Evolutionary conservation across 1,284 basidiomycete genomes (phyloP), one percentile per base, ranked within the genome.

Genomic region (Pseudozyma sp.): DNA sequence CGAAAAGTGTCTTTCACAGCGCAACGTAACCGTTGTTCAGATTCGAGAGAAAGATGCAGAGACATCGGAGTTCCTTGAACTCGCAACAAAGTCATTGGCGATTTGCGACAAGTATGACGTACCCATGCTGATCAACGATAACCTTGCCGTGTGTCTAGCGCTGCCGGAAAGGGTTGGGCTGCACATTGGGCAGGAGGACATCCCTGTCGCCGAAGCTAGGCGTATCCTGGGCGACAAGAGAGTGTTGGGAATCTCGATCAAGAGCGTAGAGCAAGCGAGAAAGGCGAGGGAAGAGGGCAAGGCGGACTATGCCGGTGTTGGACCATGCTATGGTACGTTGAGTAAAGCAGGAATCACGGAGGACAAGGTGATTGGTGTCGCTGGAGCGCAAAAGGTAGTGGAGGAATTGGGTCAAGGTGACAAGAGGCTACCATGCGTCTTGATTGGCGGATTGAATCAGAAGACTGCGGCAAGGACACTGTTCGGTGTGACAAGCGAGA

Each of bases 121-220:
- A 19, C 94, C 93, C 0, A 87, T 98, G 34, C 87, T 98, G 65
- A 93, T 98, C 86, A 97, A 98, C 54, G 83, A 84, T 60, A 82
- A 79, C 31, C 58, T 84, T 13, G 61, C 72, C 39, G 78, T 84
- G 2, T 79, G 77, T 14, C 67, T 78, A 4, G 70, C 73, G 7
- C 76, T 84, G 1, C 77, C 82, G 53, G 85, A 84, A 10, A 91
- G 91, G 1, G 90, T 90, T 52, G 95, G 93, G 6, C 90, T 97
- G 11, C 95, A 98, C 81, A 87, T 98, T 53, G 95, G 95, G 4
- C 95, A 98, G 86, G 90, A 90, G 0, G 95, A 98, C 84, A 92
- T 95, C 88, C 90, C 93, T 2, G 87, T 93, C 1, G 75, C 87
- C 2, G 81, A 90, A 34, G 94, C 92, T 0, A 90, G 83, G 14